Evolutionary conservation across 176 grass and related monocot species (phyloP), one percentile per base, ranked within the genome.

Genomic region (Raddia guianensis): DNA sequence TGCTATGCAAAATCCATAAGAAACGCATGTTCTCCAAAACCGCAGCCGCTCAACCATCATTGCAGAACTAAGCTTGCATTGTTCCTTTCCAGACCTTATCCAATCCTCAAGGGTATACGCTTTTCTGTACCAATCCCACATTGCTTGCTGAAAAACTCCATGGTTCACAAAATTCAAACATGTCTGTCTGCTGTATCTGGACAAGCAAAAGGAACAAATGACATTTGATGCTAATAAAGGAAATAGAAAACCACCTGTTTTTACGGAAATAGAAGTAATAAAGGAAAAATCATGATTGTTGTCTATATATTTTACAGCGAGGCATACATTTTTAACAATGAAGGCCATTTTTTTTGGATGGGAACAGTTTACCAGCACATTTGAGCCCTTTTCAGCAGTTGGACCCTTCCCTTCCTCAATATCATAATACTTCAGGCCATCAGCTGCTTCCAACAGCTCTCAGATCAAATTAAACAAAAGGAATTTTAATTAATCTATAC

Each of bases 11-110:
- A 95, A 94, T 3, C 90, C 92, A 66, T 93, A n/a, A n/a, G n/a
- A n/a, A n/a, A n/a, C n/a, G n/a, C n/a, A n/a, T n/a, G n/a, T n/a
- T n/a, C n/a, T n/a, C 96, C 96, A 99, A 72, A 95, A 83, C 44
- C 86, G 81, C 57, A 99, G 87, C 73, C 95, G 96, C 83, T 95
- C 88, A 14, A 93, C 79, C 88, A 95, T 95, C 86, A 99, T 62
- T 32, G 82, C 69, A 72, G 92, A 91, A 83, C 53, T 89, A 82
- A 91, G 68, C 63, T 85, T 93, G 81, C 93, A 91, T 70, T 90
- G 70, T 75, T 95, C 88, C 74, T 79, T 88, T 81, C 88, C 83
- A 7, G 75, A 83, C 68, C 72, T 88, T 82, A 95, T 67, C 92
- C 92, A 99, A 51, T 93, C 80, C 40, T 95, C 89, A 51, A 93